Percentiles rank a stretch among this genome's conserved stretches.
phyloP scores from a whole-genome alignment of 2,329 filamentous ascomycete genomes.

The Cladosporium colombiae region DNA sequence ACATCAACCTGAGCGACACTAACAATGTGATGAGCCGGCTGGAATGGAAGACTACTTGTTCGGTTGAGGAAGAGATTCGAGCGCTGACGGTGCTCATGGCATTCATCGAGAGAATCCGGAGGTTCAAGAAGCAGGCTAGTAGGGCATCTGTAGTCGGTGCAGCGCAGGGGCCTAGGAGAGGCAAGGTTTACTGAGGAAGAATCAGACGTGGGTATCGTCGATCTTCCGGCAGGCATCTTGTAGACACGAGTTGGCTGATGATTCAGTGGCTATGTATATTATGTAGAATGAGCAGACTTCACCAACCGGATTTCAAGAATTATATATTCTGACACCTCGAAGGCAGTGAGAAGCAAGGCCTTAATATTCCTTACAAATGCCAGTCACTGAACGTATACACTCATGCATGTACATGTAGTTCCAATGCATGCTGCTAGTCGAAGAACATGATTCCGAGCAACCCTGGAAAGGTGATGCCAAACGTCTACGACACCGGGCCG shows the following conservation, averaged over 20 bases:
- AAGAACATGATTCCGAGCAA: too few relatives aligned
- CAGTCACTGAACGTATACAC: too few relatives aligned
- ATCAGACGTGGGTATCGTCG: neutral
- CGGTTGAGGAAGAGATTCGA: slow-evolving; percentile 21
- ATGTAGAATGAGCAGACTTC: neutral
- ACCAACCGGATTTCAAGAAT: neutral
- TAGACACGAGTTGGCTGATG: neutral
- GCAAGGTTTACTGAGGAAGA: neutral
- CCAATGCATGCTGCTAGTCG: too few relatives aligned
- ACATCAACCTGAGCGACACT: slow-evolving; percentile 19
- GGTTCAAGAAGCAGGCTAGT: slow-evolving; percentile 10
- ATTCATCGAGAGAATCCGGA: slow-evolving; percentile 21
- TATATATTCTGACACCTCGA: neutral
- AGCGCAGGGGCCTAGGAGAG: neutral
- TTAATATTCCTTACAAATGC: too few relatives aligned
- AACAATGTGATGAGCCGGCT: slow-evolving; percentile 15
- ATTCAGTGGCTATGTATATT: neutral
- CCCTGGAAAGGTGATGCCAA: neutral
- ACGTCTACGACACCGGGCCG: neutral
- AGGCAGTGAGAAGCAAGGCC: too few relatives aligned
- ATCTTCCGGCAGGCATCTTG: neutral
- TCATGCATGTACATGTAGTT: too few relatives aligned
- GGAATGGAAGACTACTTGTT: slow-evolving; percentile 23
- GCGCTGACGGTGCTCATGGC: slow-evolving; percentile 25
- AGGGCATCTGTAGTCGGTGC: neutral